Base-by-base conservation (phyloP, 2,329 filamentous ascomycete genomes). In the Fonsecaea erecta region DNA sequence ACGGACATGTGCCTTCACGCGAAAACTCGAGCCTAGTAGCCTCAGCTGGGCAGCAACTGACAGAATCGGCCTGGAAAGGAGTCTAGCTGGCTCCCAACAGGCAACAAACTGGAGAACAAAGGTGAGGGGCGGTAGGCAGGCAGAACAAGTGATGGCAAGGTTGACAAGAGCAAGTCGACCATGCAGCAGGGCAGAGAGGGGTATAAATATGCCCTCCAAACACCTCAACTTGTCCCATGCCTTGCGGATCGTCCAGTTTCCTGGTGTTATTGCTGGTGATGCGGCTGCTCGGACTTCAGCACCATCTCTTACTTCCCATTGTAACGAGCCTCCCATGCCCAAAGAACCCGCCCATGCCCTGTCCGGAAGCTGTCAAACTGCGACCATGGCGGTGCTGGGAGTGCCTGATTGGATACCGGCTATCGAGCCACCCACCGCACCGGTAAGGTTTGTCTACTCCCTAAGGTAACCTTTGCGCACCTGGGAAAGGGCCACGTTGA, bases 371-470 rank as follows among this genome's bases (percentile, higher is more conserved):
- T 48, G 43, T 48, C 43, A 48, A 48, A 3, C 24, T 18, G 21
- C 7, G 11, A 24, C 43, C 12, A 24, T 48, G 18, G 24, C 43
- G 6, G 3, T 16, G 2, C n/a, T 16, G 53, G 6, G 48, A 1
- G 16, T 16, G 35, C 26, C 32, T 51, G 56, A 48, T 59, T 51
- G 37, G 56, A 59, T 11, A 46, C 56, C 37, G 18, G 21, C 24
- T 59, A 24, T 48, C 43, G 43, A 18, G 11, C n/a, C 43, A 48
- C 24, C 18, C 43, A 24, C 21, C 43, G 2, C 43, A 24, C 24
- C 43, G 43, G 18, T 18, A 48, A 48, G 12, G 43, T 24, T 48
- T 24, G 43, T 48, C 43, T 24, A 8, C 21, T 48, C 9, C 14
- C 7, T 48, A 48, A n/a, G n/a, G n/a, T n/a, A n/a, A n/a, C 43